Base-by-base conservation (phyloP, 1,139 yeast genomes). In the Wickerhamiella infanticola region DNA sequence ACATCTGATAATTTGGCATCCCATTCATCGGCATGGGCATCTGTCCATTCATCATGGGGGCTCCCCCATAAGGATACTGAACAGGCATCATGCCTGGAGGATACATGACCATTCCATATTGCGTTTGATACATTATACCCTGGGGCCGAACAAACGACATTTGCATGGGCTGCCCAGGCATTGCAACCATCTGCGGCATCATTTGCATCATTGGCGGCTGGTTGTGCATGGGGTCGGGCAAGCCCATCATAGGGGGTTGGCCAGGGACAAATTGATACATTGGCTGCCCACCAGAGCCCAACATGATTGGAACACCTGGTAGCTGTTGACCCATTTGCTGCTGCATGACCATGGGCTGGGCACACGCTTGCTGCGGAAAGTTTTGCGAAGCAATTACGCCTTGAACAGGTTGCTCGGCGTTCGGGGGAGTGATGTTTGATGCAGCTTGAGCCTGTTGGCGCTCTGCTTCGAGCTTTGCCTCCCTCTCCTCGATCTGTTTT, bases 251-350 rank as follows among this genome's bases (percentile, higher is more conserved):
- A 23, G 40, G 29, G 13, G 31, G 35, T 13, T 18, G 23, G 11
- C 27, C 42, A 26, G 38, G 44, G 39, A 41, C 29, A 40, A 41
- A 40, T 4, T n/a, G 44, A 35, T 13, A 25, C 42, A 45, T 39
- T 27, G n/a, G 47, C 38, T 29, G 33, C 9, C 33, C 33, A 11
- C 11, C 11, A 29, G 33, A 11, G 33, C 33, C 33, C 7, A 29
- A 7, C 33, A 29, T 29, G 7, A 29, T 7, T 11, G 33, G 33
- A 7, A 29, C 11, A 29, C 9, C 7, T 18, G 18, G 18, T 18
- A 18, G 18, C 18, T 18, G 18, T 18, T 18, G 18, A 2, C 18
- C 18, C 33, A 29, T 29, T 29, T 7, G 33, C 33, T 29, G 33
- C 33, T 29, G 33, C 33, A 29, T 11, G 11, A 29, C 33, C 33